Base-by-base conservation (phyloP, 2,329 filamentous ascomycete species). In the Mycosphaerelloides madeirae region DNA sequence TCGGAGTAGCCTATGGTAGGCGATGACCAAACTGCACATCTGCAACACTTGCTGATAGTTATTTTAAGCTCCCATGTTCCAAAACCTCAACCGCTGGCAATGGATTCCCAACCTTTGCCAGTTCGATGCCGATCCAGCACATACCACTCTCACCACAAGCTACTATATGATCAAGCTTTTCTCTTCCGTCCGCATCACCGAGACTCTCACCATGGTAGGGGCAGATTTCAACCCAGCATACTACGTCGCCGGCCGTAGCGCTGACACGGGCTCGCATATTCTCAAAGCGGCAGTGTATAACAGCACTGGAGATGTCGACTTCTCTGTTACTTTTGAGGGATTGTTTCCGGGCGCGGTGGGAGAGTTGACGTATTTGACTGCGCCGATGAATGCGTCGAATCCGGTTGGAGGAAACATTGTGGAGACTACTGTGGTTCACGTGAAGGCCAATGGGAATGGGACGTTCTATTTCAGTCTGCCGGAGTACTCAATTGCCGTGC, bases 401-500 rank as follows among this genome's bases (percentile, higher is more conserved):
- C 51, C 57, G 54, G 66, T 43, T 29, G 69, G 68, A 6, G 65
- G 68, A 49, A 77, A 78, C 48, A 69, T 77, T 15, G 77, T 80
- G 1, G 61, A 72, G 40, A 71, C 64, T 15, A 65, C 61, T 1
- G 68, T 59, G 9, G 59, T 56, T 1, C 61, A 60, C 0, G 47
- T 78, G 15, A 64, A 57, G 52, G 75, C 72, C 2, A 69, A 67
- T 13, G 54, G 59, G 3, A 64, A 69, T 19, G 78, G 78, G 2
- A 60, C 54, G 1, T 79, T 81, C 52, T 62, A 61, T 33, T 81
- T 81, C 53, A 66, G 58, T 19, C 48, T 82, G 55, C 78, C 77
- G 0, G 65, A 76, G 51, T 62, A 79, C 45, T 79, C 76, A 52
- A 71, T 81, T 38, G 77, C 76, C 12, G 72, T 81, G 2, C 56